A percentile compares a stretch with the other conserved stretches of the same genome.
These are phyloP conservation scores for Russula lepida DNA, from an alignment of 768 basidiomycete species.

Conservation along the genomic window DNA sequence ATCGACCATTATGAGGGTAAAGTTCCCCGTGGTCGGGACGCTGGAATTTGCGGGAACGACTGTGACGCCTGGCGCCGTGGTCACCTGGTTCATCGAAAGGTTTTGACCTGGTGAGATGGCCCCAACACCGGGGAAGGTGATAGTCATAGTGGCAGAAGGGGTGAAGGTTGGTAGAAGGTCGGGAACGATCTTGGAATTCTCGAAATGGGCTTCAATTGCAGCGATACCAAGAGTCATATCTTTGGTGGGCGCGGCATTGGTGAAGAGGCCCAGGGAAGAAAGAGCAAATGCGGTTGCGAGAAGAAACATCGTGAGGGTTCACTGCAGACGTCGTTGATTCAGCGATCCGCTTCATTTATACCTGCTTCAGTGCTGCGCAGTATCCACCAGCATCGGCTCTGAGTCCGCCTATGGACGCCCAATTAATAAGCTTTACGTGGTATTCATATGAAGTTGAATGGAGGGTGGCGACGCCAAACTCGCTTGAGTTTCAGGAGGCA, in stretches of 20 bases:
- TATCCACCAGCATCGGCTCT: no score
- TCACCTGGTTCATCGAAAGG: conserved; percentile 47
- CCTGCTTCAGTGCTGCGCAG: no score
- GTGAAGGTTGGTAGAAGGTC: conserved; percentile 48
- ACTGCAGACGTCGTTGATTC: no score
- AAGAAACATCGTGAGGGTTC: conserved; percentile 1
- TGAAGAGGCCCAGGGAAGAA: conserved; percentile 37
- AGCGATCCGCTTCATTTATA: no score
- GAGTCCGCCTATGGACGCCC: no score
- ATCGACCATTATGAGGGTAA: conserved; percentile 69
- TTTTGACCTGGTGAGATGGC: conserved; percentile 48
- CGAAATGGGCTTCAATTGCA: conserved; percentile 63
- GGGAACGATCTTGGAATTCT: conserved; percentile 54
- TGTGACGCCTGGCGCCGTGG: conserved; percentile 44
- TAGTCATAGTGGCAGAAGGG: conserved; percentile 48
- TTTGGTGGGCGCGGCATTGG: conserved; percentile 35
- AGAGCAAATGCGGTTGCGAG: conserved; percentile 25
- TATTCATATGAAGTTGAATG: no score
- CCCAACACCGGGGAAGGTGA: conserved; percentile 44
- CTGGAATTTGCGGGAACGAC: conserved; percentile 44
- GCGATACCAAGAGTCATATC: conserved; percentile 39
- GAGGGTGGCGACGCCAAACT: no score
- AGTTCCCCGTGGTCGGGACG: conserved; percentile 38
- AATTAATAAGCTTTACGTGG: no score
- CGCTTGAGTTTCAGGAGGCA: no score